Evolutionary conservation across 768 basidiomycete genomes (phyloP), one percentile per base, ranked within the genome.

Genomic region (Lactarius akahatsu): DNA sequence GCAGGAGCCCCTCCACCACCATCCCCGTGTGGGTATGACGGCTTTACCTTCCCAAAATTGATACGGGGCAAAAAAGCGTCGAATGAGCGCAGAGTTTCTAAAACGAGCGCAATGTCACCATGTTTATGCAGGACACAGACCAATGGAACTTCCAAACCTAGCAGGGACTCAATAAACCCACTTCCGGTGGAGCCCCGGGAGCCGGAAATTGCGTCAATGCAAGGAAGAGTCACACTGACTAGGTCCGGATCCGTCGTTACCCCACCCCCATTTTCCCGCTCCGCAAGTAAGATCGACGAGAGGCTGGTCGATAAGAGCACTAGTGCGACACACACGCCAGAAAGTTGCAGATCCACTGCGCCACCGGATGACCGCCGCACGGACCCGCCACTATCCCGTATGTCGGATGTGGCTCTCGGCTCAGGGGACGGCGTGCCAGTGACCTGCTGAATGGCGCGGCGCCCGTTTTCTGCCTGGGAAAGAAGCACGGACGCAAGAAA

Each of bases 31-130:
- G 61, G 30, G 30, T 69, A 62, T 16, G 73, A 61, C 26, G 66
- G 28, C 47, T 89, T 80, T 2, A 85, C 81, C 75, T 85, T 88
- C 54, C 89, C 87, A 72, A 94, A 90, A 69, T 91, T 88, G 67
- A 95, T 88, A 16, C 92, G 86, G 9, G 94, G 95, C 30, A 95
- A 81, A 73, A 96, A 91, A n/a, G 77, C 65, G 73, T 96, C 90
- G 20, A 96, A 79, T n/a, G 88, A 77, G 16, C 84, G 83, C 18
- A 96, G 82, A 5, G 91, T 79, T 68, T 87, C 94, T 96, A 71
- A 20, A 61, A 20, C 26, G 32, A 61, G 28, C 1, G 13, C 18
- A 38, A 16, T 52, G 50, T 52, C 50, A 52, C 26, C 50, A 52
- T 38, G 58, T 26, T 15, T 41, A n/a, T 20, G 57, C n/a, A 32